phyloP scores from a whole-genome alignment of 1,284 basidiomycete genomes.

The Sporisorium exsertum region DNA sequence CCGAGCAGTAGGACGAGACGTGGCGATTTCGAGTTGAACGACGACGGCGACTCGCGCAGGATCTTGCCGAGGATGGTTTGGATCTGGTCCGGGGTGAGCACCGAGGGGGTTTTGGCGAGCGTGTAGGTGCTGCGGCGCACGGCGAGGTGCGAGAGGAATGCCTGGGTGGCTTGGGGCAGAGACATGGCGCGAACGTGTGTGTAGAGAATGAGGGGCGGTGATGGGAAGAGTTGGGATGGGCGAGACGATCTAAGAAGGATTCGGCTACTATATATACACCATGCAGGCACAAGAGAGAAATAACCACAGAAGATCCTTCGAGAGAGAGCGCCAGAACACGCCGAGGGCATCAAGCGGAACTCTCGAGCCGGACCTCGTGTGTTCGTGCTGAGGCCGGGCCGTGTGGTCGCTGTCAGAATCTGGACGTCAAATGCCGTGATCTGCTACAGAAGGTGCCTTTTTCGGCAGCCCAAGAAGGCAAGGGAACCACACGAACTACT shows the following conservation, averaged over 20 bases:
- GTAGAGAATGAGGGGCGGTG: not conserved
- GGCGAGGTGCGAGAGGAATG: constrained; percentile 52
- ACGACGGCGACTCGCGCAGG: constrained; percentile 71
- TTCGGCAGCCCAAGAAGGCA: constrained; percentile 1
- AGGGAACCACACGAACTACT: not conserved
- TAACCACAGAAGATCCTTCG: no score
- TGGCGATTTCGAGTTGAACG: constrained; percentile 72
- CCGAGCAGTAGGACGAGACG: constrained; percentile 71
- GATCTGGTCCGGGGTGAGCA: constrained; percentile 70
- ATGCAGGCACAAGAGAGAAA: no score
- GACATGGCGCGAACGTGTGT: constrained; percentile 24
- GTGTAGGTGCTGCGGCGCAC: constrained; percentile 71
- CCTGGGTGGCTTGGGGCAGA: constrained; percentile 21
- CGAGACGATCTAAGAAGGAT: no score
- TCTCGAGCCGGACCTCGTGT: not conserved
- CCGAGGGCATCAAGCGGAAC: not conserved
- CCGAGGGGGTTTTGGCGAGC: constrained; percentile 67
- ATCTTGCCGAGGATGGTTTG: constrained; percentile 70
- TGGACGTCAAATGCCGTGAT: constrained; percentile 11
- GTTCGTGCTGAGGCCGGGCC: no score
- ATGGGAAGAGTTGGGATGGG: not conserved
- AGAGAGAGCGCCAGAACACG: no score
- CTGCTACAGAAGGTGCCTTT: not conserved
- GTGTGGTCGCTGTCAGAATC: constrained; percentile 12
- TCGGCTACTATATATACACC: no score